These are phyloP conservation scores for Tremella mesenterica DNA, from an alignment of 768 basidiomycete genomes.

Conservation along the genomic window DNA sequence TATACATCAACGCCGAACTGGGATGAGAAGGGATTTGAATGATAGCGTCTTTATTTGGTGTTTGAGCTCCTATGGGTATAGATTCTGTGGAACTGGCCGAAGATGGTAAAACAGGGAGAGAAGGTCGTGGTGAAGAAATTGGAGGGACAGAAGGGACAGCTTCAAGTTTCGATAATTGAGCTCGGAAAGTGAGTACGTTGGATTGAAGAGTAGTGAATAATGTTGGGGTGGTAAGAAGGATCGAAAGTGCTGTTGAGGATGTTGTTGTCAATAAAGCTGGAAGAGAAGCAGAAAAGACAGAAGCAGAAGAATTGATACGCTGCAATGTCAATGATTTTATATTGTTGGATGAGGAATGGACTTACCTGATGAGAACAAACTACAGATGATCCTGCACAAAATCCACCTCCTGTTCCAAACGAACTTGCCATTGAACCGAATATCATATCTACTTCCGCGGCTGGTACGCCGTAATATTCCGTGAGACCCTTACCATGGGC, in stretches of 20 bases:
- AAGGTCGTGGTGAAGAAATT: no score
- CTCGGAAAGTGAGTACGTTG: slow-evolving; percentile 68
- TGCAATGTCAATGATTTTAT: slow-evolving; percentile 37
- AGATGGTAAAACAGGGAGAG: not conserved
- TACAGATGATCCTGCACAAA: slow-evolving; percentile 78
- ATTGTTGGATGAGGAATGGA: not conserved
- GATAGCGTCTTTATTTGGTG: slow-evolving; percentile 45
- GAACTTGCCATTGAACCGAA: slow-evolving; percentile 80
- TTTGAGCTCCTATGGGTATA: not conserved
- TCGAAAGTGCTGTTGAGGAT: slow-evolving; percentile 74
- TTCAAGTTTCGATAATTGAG: slow-evolving; percentile 69
- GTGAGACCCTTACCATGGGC: slow-evolving; percentile 90
- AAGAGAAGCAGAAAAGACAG: slow-evolving; percentile 92
- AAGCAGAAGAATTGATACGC: slow-evolving; percentile 91
- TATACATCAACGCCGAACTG: slow-evolving; percentile 79
- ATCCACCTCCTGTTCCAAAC: slow-evolving; percentile 77
- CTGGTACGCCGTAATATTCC: slow-evolving; percentile 86
- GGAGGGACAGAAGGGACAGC: no score
- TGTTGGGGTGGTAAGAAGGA: slow-evolving; percentile 65
- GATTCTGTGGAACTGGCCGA: not conserved
- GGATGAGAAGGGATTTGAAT: slow-evolving; percentile 79
- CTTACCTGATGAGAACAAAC: slow-evolving; percentile 81
- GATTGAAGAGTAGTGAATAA: slow-evolving; percentile 69
- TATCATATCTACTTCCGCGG: slow-evolving; percentile 87
- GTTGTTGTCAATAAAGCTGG: slow-evolving; percentile 81